Percentiles rank a stretch among this genome's conserved stretches.
Evolutionary conservation across 345 rosid genomes (phyloP).

Genomic region (thale cress (Arabidopsis thaliana)): DNA sequence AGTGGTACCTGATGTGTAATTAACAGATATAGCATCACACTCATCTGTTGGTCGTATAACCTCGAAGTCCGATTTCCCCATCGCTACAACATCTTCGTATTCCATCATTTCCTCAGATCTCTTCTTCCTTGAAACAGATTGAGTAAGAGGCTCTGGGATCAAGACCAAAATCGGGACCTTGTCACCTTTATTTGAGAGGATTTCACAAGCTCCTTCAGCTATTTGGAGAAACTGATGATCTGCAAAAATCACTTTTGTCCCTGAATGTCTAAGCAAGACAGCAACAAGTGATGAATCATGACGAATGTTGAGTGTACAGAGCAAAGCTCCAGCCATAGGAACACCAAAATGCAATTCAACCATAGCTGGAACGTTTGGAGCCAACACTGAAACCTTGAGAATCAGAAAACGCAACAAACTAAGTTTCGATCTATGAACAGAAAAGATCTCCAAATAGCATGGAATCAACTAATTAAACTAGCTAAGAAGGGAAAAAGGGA

Average conservation of each 20-base stretch:
- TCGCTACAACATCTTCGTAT: slow-evolving; percentile 62
- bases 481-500: not conserved
- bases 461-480: not conserved
- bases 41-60: slow-evolving; percentile 56
- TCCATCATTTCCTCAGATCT: slow-evolving; percentile 30
- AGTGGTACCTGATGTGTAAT: slow-evolving; percentile 92
- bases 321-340: slow-evolving; percentile 83
- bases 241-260: slow-evolving; percentile 65
- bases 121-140: not conserved
- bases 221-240: slow-evolving; percentile 62
- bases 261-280: slow-evolving; percentile 59
- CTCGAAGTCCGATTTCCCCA: slow-evolving; percentile 54
- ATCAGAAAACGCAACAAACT: not conserved
- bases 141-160: slow-evolving; percentile 50
- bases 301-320: slow-evolving; percentile 77
- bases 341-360: slow-evolving; percentile 84
- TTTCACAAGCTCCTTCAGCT: slow-evolving; percentile 64
- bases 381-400: slow-evolving; percentile 65
- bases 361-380: slow-evolving; percentile 81
- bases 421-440: not conserved
- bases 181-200: slow-evolving; percentile 43
- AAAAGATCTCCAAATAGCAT: not conserved
- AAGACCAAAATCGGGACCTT: slow-evolving; percentile 55
- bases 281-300: slow-evolving; percentile 70
- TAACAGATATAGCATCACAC: slow-evolving; percentile 82